phyloP scores from a whole-genome alignment of 192 early-diverging fungal genomes.

The Kickxella alabastrina region DNA sequence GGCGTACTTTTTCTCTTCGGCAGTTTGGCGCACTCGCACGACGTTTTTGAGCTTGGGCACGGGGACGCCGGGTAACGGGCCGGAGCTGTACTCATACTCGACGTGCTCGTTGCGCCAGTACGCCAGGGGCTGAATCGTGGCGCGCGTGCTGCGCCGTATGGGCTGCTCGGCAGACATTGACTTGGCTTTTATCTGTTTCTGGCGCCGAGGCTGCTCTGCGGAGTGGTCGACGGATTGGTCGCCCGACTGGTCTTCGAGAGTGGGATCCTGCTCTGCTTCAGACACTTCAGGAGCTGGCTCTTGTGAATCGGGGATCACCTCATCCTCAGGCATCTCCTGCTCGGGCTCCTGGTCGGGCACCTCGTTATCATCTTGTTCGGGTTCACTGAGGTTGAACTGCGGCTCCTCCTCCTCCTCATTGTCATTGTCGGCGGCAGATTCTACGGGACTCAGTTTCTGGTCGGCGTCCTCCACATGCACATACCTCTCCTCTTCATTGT shows the following conservation, averaged over 20 bases:
- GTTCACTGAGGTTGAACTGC: neutral
- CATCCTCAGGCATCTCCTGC: neutral
- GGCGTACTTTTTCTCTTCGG: slow-evolving; percentile 35
- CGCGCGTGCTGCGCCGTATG: slow-evolving; percentile 36
- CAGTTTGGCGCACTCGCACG: slow-evolving; percentile 45
- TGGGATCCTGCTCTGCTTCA: neutral
- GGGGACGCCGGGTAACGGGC: neutral
- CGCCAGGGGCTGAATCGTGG: slow-evolving; percentile 34
- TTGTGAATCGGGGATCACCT: neutral
- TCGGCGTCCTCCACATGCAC: too few species aligned
- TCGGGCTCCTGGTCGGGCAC: neutral
- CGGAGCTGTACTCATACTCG: slow-evolving; percentile 36
- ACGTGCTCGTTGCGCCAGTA: slow-evolving; percentile 53
- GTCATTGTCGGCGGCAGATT: neutral
- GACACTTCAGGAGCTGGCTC: neutral
- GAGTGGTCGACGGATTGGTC: too few species aligned
- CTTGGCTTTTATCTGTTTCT: neutral
- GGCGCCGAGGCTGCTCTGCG: neutral
- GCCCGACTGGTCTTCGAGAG: too few species aligned
- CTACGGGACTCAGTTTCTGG: neutral
- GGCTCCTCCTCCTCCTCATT: neutral
- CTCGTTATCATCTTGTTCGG: neutral
- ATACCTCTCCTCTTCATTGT: neutral
- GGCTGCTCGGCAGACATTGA: neutral
- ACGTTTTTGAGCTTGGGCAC: slow-evolving; percentile 42